A percentile compares a stretch with the other conserved stretches of the same genome.
Evolutionary conservation across 2,329 filamentous ascomycete species (phyloP).

Genomic region (Cryphonectria parasitica): DNA sequence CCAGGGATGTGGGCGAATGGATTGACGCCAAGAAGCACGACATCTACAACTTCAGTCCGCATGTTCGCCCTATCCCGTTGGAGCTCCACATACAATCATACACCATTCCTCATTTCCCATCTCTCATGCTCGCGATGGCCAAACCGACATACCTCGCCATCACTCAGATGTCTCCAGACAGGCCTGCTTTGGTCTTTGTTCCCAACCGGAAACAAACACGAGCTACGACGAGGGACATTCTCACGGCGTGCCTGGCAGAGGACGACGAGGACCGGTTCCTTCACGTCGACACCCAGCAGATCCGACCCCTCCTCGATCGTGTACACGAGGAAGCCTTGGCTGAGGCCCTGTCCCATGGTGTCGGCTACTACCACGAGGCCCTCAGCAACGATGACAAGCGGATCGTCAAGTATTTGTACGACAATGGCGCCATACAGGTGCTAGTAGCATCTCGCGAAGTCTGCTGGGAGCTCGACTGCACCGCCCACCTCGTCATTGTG

Average conservation of each 20-base stretch:
- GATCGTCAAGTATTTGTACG: constrained; percentile 91
- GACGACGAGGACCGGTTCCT: constrained; percentile 94
- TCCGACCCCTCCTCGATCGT: constrained; percentile 78
- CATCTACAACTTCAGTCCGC: constrained; percentile 97
- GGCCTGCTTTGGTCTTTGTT: constrained; percentile 90
- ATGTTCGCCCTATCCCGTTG: constrained; percentile 83
- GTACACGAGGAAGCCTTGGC: constrained; percentile 86
- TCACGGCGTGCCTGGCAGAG: constrained; percentile 85
- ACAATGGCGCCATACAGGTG: constrained; percentile 86
- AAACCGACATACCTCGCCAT: constrained; percentile 91
- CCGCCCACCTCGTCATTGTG: constrained; percentile 87
- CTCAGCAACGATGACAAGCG: constrained; percentile 86
- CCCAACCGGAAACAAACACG: constrained; percentile 92
- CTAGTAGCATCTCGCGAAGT: constrained; percentile 79
- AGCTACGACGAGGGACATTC: constrained; percentile 81
- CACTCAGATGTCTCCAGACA: constrained; percentile 82
- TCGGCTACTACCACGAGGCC: constrained; percentile 97
- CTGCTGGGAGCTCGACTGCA: constrained; percentile 91
- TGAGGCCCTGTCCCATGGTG: constrained; percentile 88
- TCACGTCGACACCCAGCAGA: constrained; percentile 79
- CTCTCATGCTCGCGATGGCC: constrained; percentile 97
- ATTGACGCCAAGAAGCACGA: constrained; percentile 97
- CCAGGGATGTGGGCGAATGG: constrained; percentile 94
- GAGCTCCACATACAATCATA: constrained; percentile 96
- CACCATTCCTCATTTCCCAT: constrained; percentile 94